Evolutionary conservation across 78 protist species (phyloP).

Genomic region (Bigelowiella natans): DNA sequence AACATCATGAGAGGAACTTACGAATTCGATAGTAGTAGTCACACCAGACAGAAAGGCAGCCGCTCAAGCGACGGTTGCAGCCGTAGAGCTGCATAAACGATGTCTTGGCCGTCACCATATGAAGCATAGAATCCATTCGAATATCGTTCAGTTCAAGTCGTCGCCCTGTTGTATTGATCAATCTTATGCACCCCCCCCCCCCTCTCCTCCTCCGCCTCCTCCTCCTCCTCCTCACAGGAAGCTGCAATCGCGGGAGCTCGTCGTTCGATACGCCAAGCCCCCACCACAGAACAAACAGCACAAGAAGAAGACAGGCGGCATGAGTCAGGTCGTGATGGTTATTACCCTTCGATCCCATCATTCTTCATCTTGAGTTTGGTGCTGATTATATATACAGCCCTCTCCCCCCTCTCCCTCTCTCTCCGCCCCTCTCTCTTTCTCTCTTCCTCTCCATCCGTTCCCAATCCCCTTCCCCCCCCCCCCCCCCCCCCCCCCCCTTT

Average conservation of each 20-base stretch:
- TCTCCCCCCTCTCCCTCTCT: not conserved
- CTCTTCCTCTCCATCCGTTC: not conserved
- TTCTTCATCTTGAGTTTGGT: not conserved
- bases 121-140: too few species aligned
- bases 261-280: not conserved
- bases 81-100: too few species aligned
- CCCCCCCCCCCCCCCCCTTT: not conserved
- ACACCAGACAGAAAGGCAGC: too few species aligned
- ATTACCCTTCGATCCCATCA: not conserved
- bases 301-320: not conserved
- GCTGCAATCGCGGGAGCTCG: not conserved
- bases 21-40: too few species aligned
- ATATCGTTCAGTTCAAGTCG: too few species aligned
- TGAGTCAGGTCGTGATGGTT: not conserved
- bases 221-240: not conserved
- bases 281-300: not conserved
- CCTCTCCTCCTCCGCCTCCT: too few species aligned
- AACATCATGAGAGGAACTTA: too few species aligned
- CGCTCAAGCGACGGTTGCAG: too few species aligned
- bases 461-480: not conserved
- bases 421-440: not conserved
- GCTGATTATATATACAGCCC: not conserved
- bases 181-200: too few species aligned
- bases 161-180: too few species aligned
- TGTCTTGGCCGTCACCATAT: too few species aligned